Evolutionary conservation across 2,329 filamentous ascomycete genomes (phyloP), one percentile per base, ranked within the genome.

Genomic region (Taxawa tesnikishii): DNA sequence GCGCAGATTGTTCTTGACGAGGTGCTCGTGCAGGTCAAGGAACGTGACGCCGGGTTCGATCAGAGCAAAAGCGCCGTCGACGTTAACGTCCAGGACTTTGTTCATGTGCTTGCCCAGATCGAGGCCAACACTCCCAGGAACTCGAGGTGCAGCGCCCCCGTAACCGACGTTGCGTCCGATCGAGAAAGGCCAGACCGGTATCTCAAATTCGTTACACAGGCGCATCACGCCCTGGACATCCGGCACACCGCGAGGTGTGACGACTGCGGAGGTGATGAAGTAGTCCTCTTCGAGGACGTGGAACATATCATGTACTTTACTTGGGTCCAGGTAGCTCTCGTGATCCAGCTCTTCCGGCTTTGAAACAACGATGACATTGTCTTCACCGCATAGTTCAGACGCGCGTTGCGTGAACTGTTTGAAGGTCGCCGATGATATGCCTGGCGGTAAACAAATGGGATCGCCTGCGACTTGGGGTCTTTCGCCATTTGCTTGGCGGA

Each of bases 41-140:
- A 63, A 73, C 0, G 67, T 65, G 0, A 73, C 69, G 1, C 70
- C 69, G 0, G 70, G 70, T 43, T 73, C 68, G 4, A 74, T 57
- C 1, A 73, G 48, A 26, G 58, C 64, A 33, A 57, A 68, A 13
- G 62, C 64, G 26, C 59, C 60, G 11, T 67, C 60, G 0, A 54
- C 56, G 42, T 68, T 62, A 10, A 73, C 59, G 23, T 68, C 55
- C 6, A 73, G 43, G 6, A 74, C 57, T 40, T 56, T 59, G 43
- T 66, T 63, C 68, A 74, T 69, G 25, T 64, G 55, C 24, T 49
- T 59, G 3, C 67, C 68, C n/a, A 72, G 53, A 38, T 71, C 65
- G 13, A 72, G 33, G 3, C 61, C 60, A 0, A 71, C 51, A n/a
- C 58, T 60, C 4, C 68, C 68, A 0, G 59, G 60, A 1, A 72